phyloP scores from a whole-genome alignment of 208 protist species.

The Trichomonas tenax region DNA sequence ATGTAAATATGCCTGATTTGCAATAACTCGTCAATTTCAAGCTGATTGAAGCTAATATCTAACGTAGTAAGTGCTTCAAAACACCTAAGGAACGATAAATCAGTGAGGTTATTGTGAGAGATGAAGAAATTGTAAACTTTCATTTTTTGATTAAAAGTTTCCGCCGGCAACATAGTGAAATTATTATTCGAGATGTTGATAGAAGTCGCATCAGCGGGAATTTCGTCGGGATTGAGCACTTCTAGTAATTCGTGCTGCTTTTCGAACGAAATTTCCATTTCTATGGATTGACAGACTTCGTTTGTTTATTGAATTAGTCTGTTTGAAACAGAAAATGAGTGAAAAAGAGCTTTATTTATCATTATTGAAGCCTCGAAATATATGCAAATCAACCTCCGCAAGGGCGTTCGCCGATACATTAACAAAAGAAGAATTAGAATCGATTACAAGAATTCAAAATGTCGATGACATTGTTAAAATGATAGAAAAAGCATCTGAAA shows the following conservation, averaged over 20 bases:
- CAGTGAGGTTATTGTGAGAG: background rate
- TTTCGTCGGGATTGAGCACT: background rate
- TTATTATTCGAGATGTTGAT: background rate
- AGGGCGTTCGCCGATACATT: background rate
- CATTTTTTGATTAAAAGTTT: background rate
- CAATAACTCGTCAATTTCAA: constrained; percentile 1
- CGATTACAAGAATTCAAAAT: background rate
- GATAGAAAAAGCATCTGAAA: background rate
- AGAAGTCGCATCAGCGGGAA: background rate
- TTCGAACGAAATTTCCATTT: background rate
- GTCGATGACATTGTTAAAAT: background rate
- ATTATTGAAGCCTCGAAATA: background rate
- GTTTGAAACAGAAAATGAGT: background rate
- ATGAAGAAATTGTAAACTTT: background rate
- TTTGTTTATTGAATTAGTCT: no score
- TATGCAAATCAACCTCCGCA: background rate
- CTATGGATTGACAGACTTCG: no score
- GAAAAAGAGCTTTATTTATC: background rate
- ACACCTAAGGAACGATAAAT: background rate
- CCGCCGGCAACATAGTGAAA: background rate
- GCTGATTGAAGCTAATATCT: background rate
- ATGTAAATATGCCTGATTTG: background rate
- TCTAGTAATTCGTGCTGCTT: background rate
- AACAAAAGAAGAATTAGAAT: background rate
- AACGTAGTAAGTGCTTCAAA: background rate